A percentile compares a stretch with the other conserved stretches of the same genome.
phyloP scores from a whole-genome alignment of 2,329 filamentous ascomycete species.

The Pyricularia sp. region DNA sequence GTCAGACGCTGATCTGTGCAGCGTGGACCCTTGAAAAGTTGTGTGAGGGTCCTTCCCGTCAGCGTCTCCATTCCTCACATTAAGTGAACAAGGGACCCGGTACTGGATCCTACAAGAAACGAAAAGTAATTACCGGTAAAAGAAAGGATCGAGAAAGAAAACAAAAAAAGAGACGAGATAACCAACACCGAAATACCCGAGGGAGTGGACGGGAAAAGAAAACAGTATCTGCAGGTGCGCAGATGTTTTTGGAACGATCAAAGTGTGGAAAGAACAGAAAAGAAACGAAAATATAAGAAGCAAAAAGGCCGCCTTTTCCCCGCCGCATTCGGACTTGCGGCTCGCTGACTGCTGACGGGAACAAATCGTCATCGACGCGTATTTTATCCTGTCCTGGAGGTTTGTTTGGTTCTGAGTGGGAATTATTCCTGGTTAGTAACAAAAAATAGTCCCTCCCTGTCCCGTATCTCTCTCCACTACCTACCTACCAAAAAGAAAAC shows the following conservation, averaged over 20 bases:
- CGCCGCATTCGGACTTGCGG: not conserved
- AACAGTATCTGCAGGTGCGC: not conserved
- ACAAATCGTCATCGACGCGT: conserved; percentile 1
- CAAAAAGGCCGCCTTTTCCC: not conserved
- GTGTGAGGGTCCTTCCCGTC: not conserved
- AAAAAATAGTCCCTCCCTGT: not conserved
- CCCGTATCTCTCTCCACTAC: not conserved
- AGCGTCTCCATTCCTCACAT: not conserved
- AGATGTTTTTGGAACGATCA: not conserved
- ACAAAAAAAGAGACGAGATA: not conserved
- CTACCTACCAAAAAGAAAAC: too few species aligned
- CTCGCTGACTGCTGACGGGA: not conserved
- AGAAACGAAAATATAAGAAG: not conserved
- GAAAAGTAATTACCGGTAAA: too few species aligned
- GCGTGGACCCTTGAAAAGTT: not conserved
- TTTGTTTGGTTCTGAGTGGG: not conserved
- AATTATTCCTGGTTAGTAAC: not conserved
- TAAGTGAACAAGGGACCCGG: not conserved
- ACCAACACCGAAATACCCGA: not conserved
- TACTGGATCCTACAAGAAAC: not conserved
- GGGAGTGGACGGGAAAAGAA: not conserved
- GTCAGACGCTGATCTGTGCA: not conserved
- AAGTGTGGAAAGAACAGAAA: not conserved
- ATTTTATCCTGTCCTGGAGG: not conserved
- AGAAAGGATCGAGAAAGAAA: not conserved